Base-by-base conservation (phyloP, 257 asterid species). In the Linaria vulgaris region DNA sequence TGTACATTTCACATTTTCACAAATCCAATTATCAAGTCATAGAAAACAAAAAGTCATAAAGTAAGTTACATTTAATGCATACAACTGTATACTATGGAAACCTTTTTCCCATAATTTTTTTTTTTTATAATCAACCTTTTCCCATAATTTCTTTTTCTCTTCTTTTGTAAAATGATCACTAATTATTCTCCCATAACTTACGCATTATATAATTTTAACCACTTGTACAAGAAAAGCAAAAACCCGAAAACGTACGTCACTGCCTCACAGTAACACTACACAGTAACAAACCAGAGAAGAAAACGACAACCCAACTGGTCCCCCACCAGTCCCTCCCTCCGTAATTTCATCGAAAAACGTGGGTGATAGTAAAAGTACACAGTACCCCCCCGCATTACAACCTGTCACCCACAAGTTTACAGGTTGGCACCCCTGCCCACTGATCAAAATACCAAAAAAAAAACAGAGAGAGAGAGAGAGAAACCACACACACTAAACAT, bases 351-450 rank as follows among this genome's bases (percentile, higher is more conserved):
- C 48, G 64, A 60, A 65, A 74, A 76, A 39, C 66, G 74, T 57
- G 76, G 83, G 76, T 37, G 61, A 70, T 17, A 59, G 57, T 67
- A 17, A 20, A 49, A 52, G 38, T 59, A 23, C 47, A 59, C 53
- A 39, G 63, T 69, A 67, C 65, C 9, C 52, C 9, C 52, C 30
- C 38, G 30, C 30, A 12, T 13, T 71, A 74, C 86, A 79, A 80
- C 70, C 95, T 88, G 96, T 84, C 86, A 74, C 72, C 80, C 82
- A 76, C 70, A 48, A 56, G 50, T 55, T 72, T 65, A 79, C 94
- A 84, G 95, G 78, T 60, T 89, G 96, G 85, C 88, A 31, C n/a
- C n/a, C n/a, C n/a, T n/a, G n/a, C n/a, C n/a, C n/a, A n/a, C n/a
- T n/a, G n/a, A 54, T 25, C 11, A 52, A 47, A 58, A 54, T 50